Conservation (phyloP, 2,329 filamentous ascomycete genomes). For the Chaetomium sp. region DNA sequence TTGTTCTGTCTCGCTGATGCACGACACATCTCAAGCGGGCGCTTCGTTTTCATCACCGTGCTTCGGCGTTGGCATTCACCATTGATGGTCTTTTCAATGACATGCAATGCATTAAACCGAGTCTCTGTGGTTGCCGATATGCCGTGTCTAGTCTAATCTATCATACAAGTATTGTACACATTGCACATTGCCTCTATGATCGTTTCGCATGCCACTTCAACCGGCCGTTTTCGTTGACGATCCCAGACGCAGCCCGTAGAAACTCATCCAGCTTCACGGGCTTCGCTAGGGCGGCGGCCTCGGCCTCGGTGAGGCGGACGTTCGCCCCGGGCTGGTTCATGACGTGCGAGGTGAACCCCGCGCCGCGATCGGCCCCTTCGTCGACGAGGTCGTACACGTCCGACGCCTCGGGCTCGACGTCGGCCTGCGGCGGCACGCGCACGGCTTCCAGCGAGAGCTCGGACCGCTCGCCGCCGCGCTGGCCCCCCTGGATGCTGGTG, state of each 20-base stretch:
- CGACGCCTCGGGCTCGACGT: neutral
- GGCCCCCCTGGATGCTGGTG: constrained; percentile 55
- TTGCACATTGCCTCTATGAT: constrained; percentile 1
- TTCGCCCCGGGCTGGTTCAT: neutral
- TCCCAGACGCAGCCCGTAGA: neutral
- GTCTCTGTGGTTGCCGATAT: neutral
- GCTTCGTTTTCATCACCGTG: neutral
- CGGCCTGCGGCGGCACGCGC: constrained; percentile 17
- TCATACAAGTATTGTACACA: constrained; percentile 7
- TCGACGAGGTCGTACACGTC: constrained; percentile 5
- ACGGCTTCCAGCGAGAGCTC: constrained; percentile 51
- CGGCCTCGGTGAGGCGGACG: neutral
- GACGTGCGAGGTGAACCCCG: neutral
- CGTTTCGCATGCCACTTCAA: constrained; percentile 24
- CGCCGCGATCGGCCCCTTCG: neutral
- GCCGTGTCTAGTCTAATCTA: neutral
- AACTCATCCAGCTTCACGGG: constrained; percentile 10
- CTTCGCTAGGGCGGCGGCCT: neutral
- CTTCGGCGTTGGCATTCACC: neutral
- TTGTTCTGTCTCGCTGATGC: neutral
- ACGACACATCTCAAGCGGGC: neutral
- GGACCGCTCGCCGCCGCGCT: constrained; percentile 53
- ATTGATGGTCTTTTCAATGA: neutral
- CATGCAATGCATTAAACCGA: neutral
- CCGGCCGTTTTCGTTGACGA: constrained; percentile 14